A percentile compares a stretch with the other conserved stretches of the same genome.
Conservation (phyloP, 495 filamentous ascomycete species). For the Neurospora sp. region DNA sequence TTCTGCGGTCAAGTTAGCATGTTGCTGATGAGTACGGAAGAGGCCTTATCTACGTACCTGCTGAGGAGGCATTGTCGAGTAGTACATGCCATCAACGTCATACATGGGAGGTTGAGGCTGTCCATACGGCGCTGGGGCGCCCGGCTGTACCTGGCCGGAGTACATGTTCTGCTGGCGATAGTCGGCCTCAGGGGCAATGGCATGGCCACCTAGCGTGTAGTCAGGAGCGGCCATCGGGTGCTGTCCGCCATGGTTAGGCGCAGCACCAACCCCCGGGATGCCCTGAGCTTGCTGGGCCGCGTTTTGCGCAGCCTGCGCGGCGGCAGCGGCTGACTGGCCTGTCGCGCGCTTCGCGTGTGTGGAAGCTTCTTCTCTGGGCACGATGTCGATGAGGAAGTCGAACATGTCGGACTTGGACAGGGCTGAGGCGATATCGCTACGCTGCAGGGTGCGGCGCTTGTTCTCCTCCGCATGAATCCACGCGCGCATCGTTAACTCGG, state of each 20-base stretch:
- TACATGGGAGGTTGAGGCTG: conserved; percentile 69
- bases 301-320: conserved; percentile 40
- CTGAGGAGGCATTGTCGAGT: conserved; percentile 70
- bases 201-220: conserved; percentile 34
- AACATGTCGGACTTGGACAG: conserved; percentile 99
- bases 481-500: conserved; percentile 97
- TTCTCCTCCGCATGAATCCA: conserved; percentile 99
- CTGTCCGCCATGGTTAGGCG: conserved; percentile 45
- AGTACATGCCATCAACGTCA: conserved; percentile 79
- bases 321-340: conserved; percentile 37
- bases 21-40: background rate
- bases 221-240: conserved; percentile 54
- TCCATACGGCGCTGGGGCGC: conserved; percentile 58
- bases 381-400: conserved; percentile 98
- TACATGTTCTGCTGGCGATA: conserved; percentile 76
- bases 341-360: conserved; percentile 63
- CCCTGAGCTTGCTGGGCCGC: conserved; percentile 46
- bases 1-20: conserved; percentile 13
- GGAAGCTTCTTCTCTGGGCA: conserved; percentile 86
- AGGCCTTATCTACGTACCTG: conserved; percentile 68
- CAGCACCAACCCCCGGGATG: conserved; percentile 45
- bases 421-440: conserved; percentile 91
- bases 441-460: conserved; percentile 89
- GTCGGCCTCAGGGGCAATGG: conserved; percentile 57
- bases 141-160: conserved; percentile 60